phyloP scores from a whole-genome alignment of 805 yeast species.

The Candida hispaniensis region DNA sequence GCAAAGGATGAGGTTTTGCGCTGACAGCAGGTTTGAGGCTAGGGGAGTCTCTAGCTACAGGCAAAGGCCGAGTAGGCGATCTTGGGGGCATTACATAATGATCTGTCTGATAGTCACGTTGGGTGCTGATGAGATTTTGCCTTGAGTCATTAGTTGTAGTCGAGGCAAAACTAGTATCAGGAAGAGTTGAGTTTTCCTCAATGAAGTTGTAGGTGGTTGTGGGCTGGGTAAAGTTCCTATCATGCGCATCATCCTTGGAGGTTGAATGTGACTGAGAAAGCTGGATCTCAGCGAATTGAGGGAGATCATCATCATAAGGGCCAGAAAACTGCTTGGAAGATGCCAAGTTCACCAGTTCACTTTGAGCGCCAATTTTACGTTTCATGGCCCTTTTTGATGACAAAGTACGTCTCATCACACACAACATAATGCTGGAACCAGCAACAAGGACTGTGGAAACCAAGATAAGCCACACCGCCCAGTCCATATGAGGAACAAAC shows the following conservation, averaged over 20 bases:
- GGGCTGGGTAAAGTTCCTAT: background rate
- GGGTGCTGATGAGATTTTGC: no score
- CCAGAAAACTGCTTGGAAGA: constrained; percentile 13
- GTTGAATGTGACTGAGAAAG: constrained; percentile 18
- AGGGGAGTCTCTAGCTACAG: no score
- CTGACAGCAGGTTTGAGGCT: no score
- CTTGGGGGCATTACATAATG: no score
- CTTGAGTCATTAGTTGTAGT: constrained; percentile 10
- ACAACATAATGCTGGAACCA: constrained; percentile 50
- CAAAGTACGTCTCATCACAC: constrained; percentile 61
- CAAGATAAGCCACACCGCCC: constrained; percentile 79
- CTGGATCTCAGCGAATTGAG: constrained; percentile 20
- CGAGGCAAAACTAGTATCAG: constrained; percentile 6
- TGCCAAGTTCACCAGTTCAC: constrained; percentile 11
- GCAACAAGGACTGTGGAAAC: constrained; percentile 59
- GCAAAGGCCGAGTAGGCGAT: no score
- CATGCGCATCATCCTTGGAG: constrained; percentile 10
- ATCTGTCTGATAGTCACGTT: no score
- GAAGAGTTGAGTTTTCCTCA: no score
- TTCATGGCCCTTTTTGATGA: constrained; percentile 24
- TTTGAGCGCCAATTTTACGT: constrained; percentile 18
- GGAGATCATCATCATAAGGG: constrained; percentile 14
- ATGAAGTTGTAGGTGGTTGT: no score
- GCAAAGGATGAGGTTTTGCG: no score
- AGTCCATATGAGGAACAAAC: constrained; percentile 63